phyloP scores from a whole-genome alignment of 148 eudicot genomes.

The Heliamphora exappendiculata region DNA sequence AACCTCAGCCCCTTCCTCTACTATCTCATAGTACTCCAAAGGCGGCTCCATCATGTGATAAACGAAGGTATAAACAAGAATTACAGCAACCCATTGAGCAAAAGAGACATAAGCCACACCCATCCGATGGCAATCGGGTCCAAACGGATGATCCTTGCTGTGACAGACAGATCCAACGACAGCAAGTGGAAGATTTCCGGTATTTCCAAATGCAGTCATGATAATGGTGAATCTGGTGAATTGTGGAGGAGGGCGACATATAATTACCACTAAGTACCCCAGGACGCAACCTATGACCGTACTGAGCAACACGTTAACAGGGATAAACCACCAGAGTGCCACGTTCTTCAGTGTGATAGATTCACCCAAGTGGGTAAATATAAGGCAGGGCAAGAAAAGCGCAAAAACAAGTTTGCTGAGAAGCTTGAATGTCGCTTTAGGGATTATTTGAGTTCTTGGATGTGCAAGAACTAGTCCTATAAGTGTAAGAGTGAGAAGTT shows the following conservation, averaged over 20 bases:
- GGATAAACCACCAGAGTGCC: slow-evolving; percentile 63
- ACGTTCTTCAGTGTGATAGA: slow-evolving; percentile 47
- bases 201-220: slow-evolving; percentile 69
- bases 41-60: slow-evolving; percentile 84
- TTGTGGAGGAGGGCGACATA: slow-evolving; percentile 57
- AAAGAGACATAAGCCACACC: slow-evolving; percentile 68
- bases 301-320: slow-evolving; percentile 57
- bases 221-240: slow-evolving; percentile 46
- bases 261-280: slow-evolving; percentile 48
- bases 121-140: slow-evolving; percentile 40
- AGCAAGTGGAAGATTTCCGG: slow-evolving; percentile 60
- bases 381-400: slow-evolving; percentile 58
- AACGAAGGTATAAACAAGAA: slow-evolving; percentile 59
- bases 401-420: slow-evolving; percentile 75
- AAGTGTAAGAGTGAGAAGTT: slow-evolving; percentile 38
- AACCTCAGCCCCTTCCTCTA: slow-evolving; percentile 30
- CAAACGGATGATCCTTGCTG: slow-evolving; percentile 38
- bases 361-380: slow-evolving; percentile 48
- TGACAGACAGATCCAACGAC: slow-evolving; percentile 64
- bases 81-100: slow-evolving; percentile 65
- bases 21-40: slow-evolving; percentile 51
- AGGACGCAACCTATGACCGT: slow-evolving; percentile 47
- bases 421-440: slow-evolving; percentile 51
- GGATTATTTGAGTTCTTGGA: slow-evolving; percentile 31
- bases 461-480: slow-evolving; percentile 47